Conservation (phyloP, 2,329 filamentous ascomycete species). For the Fusarium chuoi region DNA sequence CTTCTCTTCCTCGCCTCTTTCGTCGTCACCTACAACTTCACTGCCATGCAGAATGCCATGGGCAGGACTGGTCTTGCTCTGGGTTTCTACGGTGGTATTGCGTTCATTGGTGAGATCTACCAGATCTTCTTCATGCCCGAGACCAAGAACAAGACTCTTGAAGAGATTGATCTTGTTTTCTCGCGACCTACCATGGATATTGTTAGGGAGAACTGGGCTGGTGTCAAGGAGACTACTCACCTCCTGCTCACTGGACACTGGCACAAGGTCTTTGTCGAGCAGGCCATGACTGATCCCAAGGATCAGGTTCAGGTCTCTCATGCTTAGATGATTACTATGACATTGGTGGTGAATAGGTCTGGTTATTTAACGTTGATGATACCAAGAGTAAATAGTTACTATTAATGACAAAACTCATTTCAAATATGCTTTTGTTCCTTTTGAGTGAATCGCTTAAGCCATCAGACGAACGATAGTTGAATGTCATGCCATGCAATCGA, state of each 20-base stretch:
- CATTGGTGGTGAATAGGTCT: too few relatives aligned
- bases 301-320: conserved; percentile 11
- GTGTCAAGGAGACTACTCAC: conserved; percentile 46
- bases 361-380: conserved; percentile 19
- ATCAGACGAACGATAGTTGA: accelerated
- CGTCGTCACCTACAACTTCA: conserved; percentile 81
- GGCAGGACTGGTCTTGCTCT: conserved; percentile 71
- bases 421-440: neutral
- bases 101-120: conserved; percentile 75
- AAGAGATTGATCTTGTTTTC: conserved; percentile 78
- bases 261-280: conserved; percentile 41
- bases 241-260: conserved; percentile 39
- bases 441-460: too few relatives aligned
- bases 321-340: neutral
- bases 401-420: neutral
- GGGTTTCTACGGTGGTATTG: conserved; percentile 80
- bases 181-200: conserved; percentile 70
- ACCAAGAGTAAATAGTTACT: conserved; percentile 9
- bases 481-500: neutral
- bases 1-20: conserved; percentile 77
- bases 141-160: conserved; percentile 74
- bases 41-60: conserved; percentile 75
- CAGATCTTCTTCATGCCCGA: conserved; percentile 81
- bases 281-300: conserved; percentile 28
- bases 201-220: conserved; percentile 65